Percentiles rank a stretch among this genome's conserved stretches.
Evolutionary conservation across 192 early-diverging fungal species (phyloP).

Genomic region (Thamnidium elegans): DNA sequence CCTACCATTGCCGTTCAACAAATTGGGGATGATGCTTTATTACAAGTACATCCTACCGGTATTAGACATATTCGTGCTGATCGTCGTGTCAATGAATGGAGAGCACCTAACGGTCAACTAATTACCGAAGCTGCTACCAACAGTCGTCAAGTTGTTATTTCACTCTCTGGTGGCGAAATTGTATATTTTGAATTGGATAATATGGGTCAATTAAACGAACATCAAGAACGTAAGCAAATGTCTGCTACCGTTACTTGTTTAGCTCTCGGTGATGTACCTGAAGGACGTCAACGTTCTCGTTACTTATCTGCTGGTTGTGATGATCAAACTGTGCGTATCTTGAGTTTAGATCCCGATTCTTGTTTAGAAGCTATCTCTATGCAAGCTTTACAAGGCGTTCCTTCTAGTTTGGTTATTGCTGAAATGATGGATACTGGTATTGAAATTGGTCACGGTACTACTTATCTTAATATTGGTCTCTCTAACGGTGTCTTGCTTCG

Average conservation of each 20-base stretch:
- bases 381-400: constrained; percentile 41
- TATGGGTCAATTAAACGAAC: constrained; percentile 80
- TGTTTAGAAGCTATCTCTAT: constrained; percentile 72
- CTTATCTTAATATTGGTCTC: constrained; percentile 86
- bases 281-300: constrained; percentile 65
- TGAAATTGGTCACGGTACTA: constrained; percentile 52
- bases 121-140: constrained; percentile 83
- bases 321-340: constrained; percentile 88
- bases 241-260: constrained; percentile 68
- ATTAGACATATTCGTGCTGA: constrained; percentile 88
- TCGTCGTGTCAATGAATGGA: constrained; percentile 92
- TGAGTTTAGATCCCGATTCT: constrained; percentile 75
- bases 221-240: constrained; percentile 74
- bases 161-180: constrained; percentile 78
- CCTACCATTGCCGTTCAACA: constrained; percentile 85
- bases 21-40: constrained; percentile 80
- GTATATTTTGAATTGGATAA: constrained; percentile 94
- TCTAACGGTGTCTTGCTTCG: constrained; percentile 87
- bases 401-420: constrained; percentile 61
- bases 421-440: constrained; percentile 79
- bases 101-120: constrained; percentile 67
- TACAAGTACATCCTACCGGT: constrained; percentile 89
- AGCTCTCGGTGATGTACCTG: constrained; percentile 76
- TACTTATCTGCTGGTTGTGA: constrained; percentile 91
- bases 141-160: constrained; percentile 78